Evolutionary conservation across 2,329 filamentous ascomycete species (phyloP).

Genomic region (Lasiodiplodia gonubiensis): DNA sequence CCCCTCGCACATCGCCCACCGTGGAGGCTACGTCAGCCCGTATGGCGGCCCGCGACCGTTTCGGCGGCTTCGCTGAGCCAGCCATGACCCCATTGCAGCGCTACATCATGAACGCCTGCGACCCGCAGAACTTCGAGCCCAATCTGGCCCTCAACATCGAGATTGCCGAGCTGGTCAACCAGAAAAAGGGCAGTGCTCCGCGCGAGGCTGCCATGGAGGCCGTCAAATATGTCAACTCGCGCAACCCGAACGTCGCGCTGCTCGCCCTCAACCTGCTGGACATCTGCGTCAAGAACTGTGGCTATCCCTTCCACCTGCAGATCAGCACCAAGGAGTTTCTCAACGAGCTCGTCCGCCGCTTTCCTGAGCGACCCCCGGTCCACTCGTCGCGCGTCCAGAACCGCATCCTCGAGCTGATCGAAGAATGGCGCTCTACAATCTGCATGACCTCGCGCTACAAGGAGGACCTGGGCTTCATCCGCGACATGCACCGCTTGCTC

Average conservation of each 20-base stretch:
- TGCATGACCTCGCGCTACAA: constrained; percentile 98
- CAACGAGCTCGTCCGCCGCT: constrained; percentile 94
- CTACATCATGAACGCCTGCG: constrained; percentile 95
- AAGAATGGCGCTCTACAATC: constrained; percentile 98
- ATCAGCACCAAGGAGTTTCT: constrained; percentile 99
- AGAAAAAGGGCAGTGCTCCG: constrained; percentile 90
- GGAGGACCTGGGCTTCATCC: constrained; percentile 92
- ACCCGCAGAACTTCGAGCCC: constrained; percentile 96
- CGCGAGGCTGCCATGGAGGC: constrained; percentile 94
- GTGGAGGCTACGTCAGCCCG: constrained; percentile 95
- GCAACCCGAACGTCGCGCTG: constrained; percentile 92
- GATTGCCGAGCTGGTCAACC: constrained; percentile 94
- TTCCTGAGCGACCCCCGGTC: constrained; percentile 89
- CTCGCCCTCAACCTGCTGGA: constrained; percentile 90
- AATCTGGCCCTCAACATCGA: constrained; percentile 96
- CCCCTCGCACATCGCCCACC: constrained; percentile 27
- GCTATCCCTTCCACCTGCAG: constrained; percentile 97
- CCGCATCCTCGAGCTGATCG: constrained; percentile 93
- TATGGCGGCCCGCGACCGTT: constrained; percentile 94
- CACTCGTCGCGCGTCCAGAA: constrained; percentile 85
- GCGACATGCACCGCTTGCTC: constrained; percentile 95
- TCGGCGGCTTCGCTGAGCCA: constrained; percentile 79
- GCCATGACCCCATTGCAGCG: constrained; percentile 87
- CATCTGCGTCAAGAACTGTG: constrained; percentile 99
- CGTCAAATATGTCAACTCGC: constrained; percentile 93